Percentiles rank a stretch among this genome's conserved stretches.
These are phyloP conservation scores for Phytophthora idaei DNA, from an alignment of 352 stramenopile species.

Conservation along the genomic window DNA sequence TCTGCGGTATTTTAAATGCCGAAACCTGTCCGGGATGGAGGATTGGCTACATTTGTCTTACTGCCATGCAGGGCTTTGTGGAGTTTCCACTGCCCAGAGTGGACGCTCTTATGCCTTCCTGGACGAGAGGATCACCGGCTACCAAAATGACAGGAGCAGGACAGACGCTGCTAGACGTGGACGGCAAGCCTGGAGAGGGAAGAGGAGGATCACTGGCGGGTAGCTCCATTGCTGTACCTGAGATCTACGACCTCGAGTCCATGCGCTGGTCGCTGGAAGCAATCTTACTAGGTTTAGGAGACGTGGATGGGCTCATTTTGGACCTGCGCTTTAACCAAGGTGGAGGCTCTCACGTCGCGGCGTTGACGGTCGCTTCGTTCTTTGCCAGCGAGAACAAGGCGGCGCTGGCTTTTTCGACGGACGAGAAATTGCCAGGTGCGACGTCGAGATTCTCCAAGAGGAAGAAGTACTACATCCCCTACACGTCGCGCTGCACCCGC, in stretches of 20 bases:
- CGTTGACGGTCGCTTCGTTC: conserved; percentile 74
- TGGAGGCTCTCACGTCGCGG: conserved; percentile 65
- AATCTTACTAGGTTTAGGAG: conserved; percentile 65
- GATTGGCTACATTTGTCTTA: conserved; percentile 78
- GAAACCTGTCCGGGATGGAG: conserved; percentile 77
- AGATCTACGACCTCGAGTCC: conserved; percentile 87
- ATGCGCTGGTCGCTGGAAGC: conserved; percentile 89
- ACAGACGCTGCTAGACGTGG: conserved; percentile 29
- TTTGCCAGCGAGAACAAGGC: conserved; percentile 57
- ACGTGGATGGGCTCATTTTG: conserved; percentile 74
- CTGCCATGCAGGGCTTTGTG: conserved; percentile 81
- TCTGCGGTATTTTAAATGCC: conserved; percentile 74
- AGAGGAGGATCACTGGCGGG: conserved; percentile 12
- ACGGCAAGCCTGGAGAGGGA: conserved; percentile 11
- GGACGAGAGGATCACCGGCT: conserved; percentile 28
- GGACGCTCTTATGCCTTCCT: conserved; percentile 61
- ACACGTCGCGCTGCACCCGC: conserved; percentile 53
- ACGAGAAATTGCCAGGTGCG: conserved; percentile 60
- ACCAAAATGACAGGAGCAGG: conserved; percentile 1
- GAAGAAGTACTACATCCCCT: conserved; percentile 70
- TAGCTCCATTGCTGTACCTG: conserved; percentile 53
- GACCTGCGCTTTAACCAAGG: conserved; percentile 81
- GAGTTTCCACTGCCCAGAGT: conserved; percentile 74
- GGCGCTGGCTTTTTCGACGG: conserved; percentile 66
- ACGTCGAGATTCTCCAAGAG: conserved; percentile 52